phyloP scores from a whole-genome alignment of 257 asterid species.

The Anisodus acutangulus region DNA sequence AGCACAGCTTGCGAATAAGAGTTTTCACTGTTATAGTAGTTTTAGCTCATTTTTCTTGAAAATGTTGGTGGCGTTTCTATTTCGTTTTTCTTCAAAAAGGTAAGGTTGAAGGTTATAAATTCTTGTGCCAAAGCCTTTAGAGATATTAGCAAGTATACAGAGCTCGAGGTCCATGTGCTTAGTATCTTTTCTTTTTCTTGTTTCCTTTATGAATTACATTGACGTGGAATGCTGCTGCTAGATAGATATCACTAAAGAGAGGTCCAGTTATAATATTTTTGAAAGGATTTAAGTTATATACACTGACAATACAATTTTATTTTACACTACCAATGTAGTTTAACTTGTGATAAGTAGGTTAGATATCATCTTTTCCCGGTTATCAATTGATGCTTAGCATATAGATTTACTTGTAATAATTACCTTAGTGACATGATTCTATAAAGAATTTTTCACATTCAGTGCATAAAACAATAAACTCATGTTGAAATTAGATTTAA shows the following conservation, averaged over 20 bases:
- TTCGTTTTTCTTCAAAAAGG: neutral
- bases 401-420: neutral
- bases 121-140: neutral
- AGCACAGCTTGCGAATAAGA: neutral
- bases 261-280: neutral
- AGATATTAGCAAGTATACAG: neutral
- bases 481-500: no score
- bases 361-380: no score
- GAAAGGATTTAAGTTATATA: neutral
- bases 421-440: neutral
- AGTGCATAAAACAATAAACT: neutral
- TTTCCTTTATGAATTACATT: neutral
- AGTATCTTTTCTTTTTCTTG: neutral
- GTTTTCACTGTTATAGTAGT: neutral
- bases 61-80: neutral
- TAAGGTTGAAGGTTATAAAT: neutral
- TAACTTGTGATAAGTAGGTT: no score
- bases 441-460: neutral
- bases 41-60: neutral
- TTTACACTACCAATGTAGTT: no score
- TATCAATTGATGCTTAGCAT: neutral
- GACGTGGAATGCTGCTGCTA: neutral
- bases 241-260: neutral
- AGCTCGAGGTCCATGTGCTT: neutral
- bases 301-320: no score